A percentile compares a stretch with the other conserved stretches of the same genome.
Evolutionary conservation across 2,329 filamentous ascomycete genomes (phyloP).

Genomic region (Pseudogymnoascus sp.): DNA sequence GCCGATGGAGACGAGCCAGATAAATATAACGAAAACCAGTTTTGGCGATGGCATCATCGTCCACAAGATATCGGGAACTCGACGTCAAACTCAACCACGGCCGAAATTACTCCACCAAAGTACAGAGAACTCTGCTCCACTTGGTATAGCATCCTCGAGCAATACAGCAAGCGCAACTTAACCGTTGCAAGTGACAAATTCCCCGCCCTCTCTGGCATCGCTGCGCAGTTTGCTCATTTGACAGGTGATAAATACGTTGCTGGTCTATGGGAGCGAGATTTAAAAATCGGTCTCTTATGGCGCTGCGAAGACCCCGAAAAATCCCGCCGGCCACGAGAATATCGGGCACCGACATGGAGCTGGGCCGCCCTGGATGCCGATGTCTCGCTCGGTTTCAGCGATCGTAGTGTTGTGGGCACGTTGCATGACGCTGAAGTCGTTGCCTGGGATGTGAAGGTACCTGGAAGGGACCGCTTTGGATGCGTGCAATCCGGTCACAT

Average conservation of each 20-base stretch:
- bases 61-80: not conserved
- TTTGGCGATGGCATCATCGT: not conserved
- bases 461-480: not conserved
- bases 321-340: not conserved
- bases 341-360: not conserved
- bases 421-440: not conserved
- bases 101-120: not conserved
- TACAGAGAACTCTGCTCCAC: not conserved
- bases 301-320: not conserved
- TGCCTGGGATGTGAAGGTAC: not conserved
- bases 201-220: slow-evolving; percentile 13
- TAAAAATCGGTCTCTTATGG: slow-evolving; percentile 2
- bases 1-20: not conserved
- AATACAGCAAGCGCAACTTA: slow-evolving; percentile 8
- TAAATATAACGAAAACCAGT: not conserved
- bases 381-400: not conserved
- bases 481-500: not conserved
- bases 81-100: not conserved
- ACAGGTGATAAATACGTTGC: slow-evolving; percentile 13
- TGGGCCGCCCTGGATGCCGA: not conserved
- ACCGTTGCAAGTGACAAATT: slow-evolving; percentile 10
- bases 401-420: not conserved
- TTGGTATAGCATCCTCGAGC: slow-evolving; percentile 10
- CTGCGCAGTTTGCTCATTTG: slow-evolving; percentile 6
- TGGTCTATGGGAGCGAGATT: slow-evolving; percentile 14